Percentiles rank a stretch among this genome's conserved stretches.
phyloP scores from a whole-genome alignment of 805 yeast genomes.

The Starmerella kuoi region DNA sequence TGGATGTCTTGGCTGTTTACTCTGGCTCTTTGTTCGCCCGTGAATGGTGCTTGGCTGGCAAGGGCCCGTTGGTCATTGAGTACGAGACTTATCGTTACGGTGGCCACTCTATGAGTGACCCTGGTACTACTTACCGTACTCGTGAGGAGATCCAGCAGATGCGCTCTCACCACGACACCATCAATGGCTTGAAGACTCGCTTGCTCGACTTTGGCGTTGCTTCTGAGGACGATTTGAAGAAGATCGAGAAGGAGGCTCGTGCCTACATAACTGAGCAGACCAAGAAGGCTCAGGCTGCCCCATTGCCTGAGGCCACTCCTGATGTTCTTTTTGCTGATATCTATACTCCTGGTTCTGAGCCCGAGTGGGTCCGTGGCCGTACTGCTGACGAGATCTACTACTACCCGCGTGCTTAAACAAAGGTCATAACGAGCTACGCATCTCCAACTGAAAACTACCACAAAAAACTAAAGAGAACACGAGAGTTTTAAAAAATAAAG shows the following conservation, averaged over 20 bases:
- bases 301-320: conserved; percentile 92
- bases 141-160: conserved; percentile 99
- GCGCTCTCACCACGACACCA: conserved; percentile 97
- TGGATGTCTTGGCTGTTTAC: conserved; percentile 92
- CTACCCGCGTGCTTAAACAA: conserved; percentile 30
- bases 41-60: conserved; percentile 86
- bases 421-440: too few relatives aligned
- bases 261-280: conserved; percentile 89
- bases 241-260: conserved; percentile 93
- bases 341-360: conserved; percentile 87
- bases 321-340: conserved; percentile 93
- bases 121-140: conserved; percentile 99
- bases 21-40: conserved; percentile 95
- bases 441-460: too few relatives aligned
- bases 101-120: conserved; percentile 99
- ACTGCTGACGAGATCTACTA: conserved; percentile 91
- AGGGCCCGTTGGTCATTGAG: conserved; percentile 92
- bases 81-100: conserved; percentile 98
- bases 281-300: conserved; percentile 82
- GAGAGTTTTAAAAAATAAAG: too few relatives aligned
- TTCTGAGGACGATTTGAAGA: conserved; percentile 86
- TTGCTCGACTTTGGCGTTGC: conserved; percentile 74
- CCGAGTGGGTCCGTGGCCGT: conserved; percentile 90
- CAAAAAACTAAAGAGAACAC: too few relatives aligned
- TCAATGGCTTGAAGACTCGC: conserved; percentile 85